Percentiles rank a stretch among this genome's conserved stretches.
Evolutionary conservation across 768 basidiomycete genomes (phyloP).

Genomic region (Polyporus arcularius): DNA sequence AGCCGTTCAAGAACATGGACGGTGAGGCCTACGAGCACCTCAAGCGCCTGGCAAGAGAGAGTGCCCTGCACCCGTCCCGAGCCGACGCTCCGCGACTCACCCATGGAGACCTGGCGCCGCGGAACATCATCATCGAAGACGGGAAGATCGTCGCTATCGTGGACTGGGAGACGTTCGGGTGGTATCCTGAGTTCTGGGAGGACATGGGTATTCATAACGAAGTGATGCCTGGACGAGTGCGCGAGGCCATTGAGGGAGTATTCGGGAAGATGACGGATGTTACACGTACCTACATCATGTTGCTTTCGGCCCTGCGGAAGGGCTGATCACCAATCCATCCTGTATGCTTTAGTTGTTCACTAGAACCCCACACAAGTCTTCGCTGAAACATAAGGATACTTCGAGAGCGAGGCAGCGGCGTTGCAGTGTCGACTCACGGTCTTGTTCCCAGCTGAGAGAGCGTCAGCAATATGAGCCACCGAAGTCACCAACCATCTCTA

Average conservation of each 20-base stretch:
- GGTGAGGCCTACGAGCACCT: background rate
- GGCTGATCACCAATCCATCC: no score
- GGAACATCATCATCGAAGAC: constrained; percentile 42
- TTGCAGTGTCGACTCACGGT: no score
- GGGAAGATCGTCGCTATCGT: constrained; percentile 33
- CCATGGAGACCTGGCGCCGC: constrained; percentile 45
- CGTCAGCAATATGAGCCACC: no score
- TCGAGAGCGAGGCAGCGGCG: no score
- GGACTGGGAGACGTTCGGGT: constrained; percentile 40
- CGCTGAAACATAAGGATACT: no score
- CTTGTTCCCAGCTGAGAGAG: no score
- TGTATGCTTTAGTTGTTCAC: no score
- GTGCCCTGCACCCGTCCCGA: background rate
- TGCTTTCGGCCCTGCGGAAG: no score
- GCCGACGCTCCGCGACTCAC: constrained; percentile 2
- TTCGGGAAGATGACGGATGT: background rate
- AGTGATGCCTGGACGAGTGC: background rate
- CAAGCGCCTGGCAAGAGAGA: background rate
- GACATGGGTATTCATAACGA: background rate
- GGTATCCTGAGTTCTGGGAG: constrained; percentile 39
- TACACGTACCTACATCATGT: no score
- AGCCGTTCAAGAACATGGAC: background rate
- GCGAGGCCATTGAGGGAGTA: background rate
- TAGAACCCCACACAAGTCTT: no score
- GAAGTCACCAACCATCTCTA: no score